These are phyloP conservation scores for Acacia melanoxylon DNA, from an alignment of 306 rosid genomes.

Conservation along the genomic window DNA sequence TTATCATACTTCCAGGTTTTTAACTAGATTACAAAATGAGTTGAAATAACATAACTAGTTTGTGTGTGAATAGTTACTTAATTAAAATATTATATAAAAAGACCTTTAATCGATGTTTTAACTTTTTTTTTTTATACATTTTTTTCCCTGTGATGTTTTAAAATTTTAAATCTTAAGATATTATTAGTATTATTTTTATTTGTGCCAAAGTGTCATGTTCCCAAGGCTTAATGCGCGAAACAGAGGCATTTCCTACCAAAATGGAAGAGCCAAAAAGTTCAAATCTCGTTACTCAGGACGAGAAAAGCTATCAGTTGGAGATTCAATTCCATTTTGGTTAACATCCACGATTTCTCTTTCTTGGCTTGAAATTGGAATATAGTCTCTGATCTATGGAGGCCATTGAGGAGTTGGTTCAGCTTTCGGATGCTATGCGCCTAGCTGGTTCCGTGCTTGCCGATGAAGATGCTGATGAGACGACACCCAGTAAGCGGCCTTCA, in stretches of 20 bases:
- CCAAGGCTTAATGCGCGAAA: constrained; percentile 29
- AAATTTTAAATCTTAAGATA: too few species aligned
- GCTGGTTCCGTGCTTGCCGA: constrained; percentile 84
- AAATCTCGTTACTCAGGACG: constrained; percentile 9
- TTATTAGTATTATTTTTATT: too few species aligned
- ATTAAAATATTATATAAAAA: too few species aligned
- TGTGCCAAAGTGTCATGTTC: background rate
- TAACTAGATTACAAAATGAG: too few species aligned
- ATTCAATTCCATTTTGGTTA: constrained; percentile 25
- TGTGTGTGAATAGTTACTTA: too few species aligned
- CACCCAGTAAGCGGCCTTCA: constrained; percentile 64
- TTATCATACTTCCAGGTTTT: too few species aligned
- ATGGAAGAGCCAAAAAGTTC: constrained; percentile 19
- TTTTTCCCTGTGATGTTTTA: too few species aligned
- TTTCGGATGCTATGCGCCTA: constrained; percentile 91
- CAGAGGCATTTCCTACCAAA: constrained; percentile 22
- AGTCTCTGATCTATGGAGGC: constrained; percentile 65
- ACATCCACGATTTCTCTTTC: background rate
- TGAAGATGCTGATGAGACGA: constrained; percentile 70
- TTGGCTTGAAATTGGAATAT: background rate
- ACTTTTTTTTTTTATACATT: too few species aligned
- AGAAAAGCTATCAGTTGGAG: constrained; percentile 7
- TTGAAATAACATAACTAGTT: too few species aligned
- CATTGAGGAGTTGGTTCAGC: constrained; percentile 79
- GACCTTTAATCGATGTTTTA: too few species aligned